Percentiles rank a stretch among this genome's conserved stretches.
Conservation (phyloP, 2,329 filamentous ascomycete genomes). For the Colletotrichum sp. region DNA sequence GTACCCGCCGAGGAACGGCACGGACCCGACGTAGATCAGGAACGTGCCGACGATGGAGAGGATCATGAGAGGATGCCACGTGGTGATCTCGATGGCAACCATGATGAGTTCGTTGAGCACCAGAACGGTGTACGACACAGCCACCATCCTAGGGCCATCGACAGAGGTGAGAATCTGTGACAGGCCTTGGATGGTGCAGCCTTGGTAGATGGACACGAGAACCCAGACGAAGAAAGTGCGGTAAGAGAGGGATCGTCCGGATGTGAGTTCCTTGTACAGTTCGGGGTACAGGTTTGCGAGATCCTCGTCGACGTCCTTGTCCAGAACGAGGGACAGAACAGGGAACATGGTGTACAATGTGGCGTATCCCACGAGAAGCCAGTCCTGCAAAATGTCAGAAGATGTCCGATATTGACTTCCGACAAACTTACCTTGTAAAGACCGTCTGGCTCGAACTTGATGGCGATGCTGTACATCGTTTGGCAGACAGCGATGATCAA, state of each 20-base stretch:
- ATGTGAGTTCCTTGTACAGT: conserved; percentile 95
- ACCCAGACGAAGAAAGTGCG: conserved; percentile 98
- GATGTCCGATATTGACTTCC: neutral
- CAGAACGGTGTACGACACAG: conserved; percentile 89
- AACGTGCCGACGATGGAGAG: conserved; percentile 83
- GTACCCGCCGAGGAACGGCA: conserved; percentile 89
- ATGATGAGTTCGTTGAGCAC: conserved; percentile 95
- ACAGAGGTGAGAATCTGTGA: conserved; percentile 86
- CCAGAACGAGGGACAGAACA: conserved; percentile 91
- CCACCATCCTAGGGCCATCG: conserved; percentile 78
- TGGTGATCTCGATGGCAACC: conserved; percentile 96
- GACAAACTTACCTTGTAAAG: conserved; percentile 71
- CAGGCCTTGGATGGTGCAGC: conserved; percentile 92
- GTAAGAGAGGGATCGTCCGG: conserved; percentile 85
- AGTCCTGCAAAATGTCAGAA: conserved; percentile 63
- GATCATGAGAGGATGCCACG: conserved; percentile 96
- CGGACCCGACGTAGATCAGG: conserved; percentile 76
- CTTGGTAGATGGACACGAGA: conserved; percentile 92
- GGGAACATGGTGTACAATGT: conserved; percentile 95
- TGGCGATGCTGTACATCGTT: conserved; percentile 95
- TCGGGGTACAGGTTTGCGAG: conserved; percentile 96
- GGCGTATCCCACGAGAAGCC: conserved; percentile 95
- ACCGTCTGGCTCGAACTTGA: conserved; percentile 90
- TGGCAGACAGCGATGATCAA: conserved; percentile 95
- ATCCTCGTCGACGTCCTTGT: conserved; percentile 93